A percentile compares a stretch with the other conserved stretches of the same genome.
Evolutionary conservation across 2,329 filamentous ascomycete genomes (phyloP).

Genomic region (Fusarium sarcochroum): DNA sequence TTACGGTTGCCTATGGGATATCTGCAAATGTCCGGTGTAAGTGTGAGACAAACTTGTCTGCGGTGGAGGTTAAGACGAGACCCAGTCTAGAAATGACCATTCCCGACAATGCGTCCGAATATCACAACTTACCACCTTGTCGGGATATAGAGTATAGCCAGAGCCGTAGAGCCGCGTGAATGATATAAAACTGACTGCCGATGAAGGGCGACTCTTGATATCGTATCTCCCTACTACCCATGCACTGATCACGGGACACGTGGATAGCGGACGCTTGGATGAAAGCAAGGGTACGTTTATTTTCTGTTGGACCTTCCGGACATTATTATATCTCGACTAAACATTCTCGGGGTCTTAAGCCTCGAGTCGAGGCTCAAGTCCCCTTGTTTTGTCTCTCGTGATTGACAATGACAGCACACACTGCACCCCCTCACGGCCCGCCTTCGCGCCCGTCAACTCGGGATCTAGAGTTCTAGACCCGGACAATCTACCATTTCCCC

Average conservation of each 20-base stretch:
- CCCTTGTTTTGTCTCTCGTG: conserved; percentile 5
- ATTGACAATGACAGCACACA: conserved; percentile 18
- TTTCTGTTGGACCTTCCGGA: too few species aligned
- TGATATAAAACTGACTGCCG: too few species aligned
- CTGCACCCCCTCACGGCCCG: conserved; percentile 16
- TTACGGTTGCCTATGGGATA: neutral
- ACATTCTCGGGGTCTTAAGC: neutral
- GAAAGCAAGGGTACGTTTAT: too few species aligned
- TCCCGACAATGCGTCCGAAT: neutral
- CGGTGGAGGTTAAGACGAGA: too few species aligned
- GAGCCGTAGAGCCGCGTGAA: too few species aligned
- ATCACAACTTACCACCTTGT: neutral
- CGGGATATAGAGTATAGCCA: too few species aligned
- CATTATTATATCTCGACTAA: neutral
- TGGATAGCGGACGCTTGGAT: too few species aligned
- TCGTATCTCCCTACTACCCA: too few species aligned
- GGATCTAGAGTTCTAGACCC: conserved; percentile 34
- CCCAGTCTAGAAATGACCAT: too few species aligned
- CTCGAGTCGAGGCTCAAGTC: conserved; percentile 1
- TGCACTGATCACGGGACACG: too few species aligned
- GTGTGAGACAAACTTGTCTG: neutral
- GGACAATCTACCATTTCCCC: conserved; percentile 34
- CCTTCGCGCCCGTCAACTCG: conserved; percentile 19
- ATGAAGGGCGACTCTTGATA: too few species aligned
- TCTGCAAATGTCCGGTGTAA: neutral